These are phyloP conservation scores for Cryptococcus sp. DNA, from an alignment of 1,284 basidiomycete species.

Conservation along the genomic window DNA sequence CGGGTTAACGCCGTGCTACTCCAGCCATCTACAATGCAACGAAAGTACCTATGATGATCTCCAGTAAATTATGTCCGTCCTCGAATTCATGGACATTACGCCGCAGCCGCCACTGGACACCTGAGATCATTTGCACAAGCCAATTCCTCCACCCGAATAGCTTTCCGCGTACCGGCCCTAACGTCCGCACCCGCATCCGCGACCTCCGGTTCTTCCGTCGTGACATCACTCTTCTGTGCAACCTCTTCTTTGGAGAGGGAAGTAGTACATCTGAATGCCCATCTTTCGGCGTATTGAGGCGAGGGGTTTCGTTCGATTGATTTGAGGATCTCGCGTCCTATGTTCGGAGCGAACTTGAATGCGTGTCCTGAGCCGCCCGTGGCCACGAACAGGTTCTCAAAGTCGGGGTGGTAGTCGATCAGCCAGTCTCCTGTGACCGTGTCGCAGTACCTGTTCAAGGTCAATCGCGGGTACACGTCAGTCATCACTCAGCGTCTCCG, in stretches of 20 bases:
- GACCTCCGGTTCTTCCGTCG: slow-evolving; percentile 11
- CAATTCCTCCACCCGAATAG: slow-evolving; percentile 37
- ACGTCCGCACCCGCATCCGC: slow-evolving; percentile 39
- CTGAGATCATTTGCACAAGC: slow-evolving; percentile 36
- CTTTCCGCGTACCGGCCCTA: slow-evolving; percentile 35
- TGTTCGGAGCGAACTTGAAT: slow-evolving; percentile 74
- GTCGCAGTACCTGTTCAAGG: slow-evolving; percentile 51
- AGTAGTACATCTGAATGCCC: slow-evolving; percentile 53
- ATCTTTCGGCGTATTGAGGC: slow-evolving; percentile 59
- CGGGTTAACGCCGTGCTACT: no score
- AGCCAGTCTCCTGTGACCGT: slow-evolving; percentile 56
- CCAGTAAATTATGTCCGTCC: no score
- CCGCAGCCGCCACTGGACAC: background rate
- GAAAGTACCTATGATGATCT: no score
- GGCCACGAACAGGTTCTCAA: slow-evolving; percentile 53
- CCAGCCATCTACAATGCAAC: no score
- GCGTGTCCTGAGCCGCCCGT: slow-evolving; percentile 57
- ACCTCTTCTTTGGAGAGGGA: slow-evolving; percentile 15
- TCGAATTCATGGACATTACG: no score
- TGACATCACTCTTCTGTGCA: slow-evolving; percentile 9
- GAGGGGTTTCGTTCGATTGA: slow-evolving; percentile 67
- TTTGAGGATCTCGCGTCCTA: slow-evolving; percentile 74
- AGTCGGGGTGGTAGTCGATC: slow-evolving; percentile 55
- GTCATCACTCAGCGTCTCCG: background rate
- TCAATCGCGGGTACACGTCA: background rate